Conservation (phyloP, 2,329 filamentous ascomycete genomes). For the Plectosphaerella plurivora region DNA sequence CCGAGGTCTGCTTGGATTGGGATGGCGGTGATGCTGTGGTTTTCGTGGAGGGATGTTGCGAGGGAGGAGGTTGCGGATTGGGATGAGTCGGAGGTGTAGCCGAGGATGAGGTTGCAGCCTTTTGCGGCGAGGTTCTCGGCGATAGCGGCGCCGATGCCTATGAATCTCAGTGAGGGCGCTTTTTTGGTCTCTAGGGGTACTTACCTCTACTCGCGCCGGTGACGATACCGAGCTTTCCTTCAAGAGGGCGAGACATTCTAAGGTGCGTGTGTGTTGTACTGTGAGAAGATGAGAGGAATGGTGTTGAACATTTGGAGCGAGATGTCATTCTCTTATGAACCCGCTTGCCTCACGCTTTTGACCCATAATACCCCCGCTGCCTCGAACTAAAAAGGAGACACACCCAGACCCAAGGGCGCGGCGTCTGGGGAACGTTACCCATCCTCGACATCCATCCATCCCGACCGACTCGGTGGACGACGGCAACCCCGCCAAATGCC, state of each 20-base stretch:
- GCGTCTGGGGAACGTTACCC: too few species aligned
- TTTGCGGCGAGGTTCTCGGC: slow-evolving; percentile 69
- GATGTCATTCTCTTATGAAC: too few species aligned
- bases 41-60: slow-evolving; percentile 50
- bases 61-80: slow-evolving; percentile 49
- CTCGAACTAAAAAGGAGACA: too few species aligned
- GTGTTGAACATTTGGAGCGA: background rate
- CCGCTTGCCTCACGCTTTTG: too few species aligned
- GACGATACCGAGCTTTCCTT: slow-evolving; percentile 74
- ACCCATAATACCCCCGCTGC: too few species aligned
- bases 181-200: background rate
- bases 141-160: slow-evolving; percentile 65
- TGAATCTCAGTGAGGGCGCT: slow-evolving; percentile 1
- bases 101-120: slow-evolving; percentile 64
- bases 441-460: too few species aligned
- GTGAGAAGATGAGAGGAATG: background rate
- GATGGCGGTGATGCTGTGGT: slow-evolving; percentile 56
- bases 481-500: too few species aligned
- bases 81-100: slow-evolving; percentile 55
- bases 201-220: slow-evolving; percentile 76
- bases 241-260: slow-evolving; percentile 42
- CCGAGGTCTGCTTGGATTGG: slow-evolving; percentile 69
- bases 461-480: too few species aligned
- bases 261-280: background rate
- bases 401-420: too few species aligned